Evolutionary conservation across 192 early-diverging fungal species (phyloP), one percentile per base, ranked within the genome.

Genomic region (Borealophlyctis nickersoniae): DNA sequence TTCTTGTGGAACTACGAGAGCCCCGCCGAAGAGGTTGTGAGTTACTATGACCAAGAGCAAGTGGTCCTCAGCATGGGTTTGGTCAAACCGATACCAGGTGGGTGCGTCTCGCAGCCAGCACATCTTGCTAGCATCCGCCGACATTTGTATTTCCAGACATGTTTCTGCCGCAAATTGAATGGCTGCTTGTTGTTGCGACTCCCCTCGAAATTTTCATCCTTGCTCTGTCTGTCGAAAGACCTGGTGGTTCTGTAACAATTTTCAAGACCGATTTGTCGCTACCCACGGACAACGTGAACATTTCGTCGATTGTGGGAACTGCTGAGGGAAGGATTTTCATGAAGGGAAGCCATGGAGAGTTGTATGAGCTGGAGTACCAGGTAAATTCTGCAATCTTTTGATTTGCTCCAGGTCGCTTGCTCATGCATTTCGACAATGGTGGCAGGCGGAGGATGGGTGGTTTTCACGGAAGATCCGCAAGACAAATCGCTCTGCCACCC

Each of bases 1-100:
- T 95, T 90, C 66, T 71, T 98, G 34, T 95, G 93, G 94, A 91
- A 98, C 72, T 96, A 92, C 71, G 81, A 86, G 39, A 84, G 90
- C 27, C 83, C 85, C 81, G 82, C 73, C 73, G 69, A 50, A 22
- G 13, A 36, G 35, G n/a, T 51, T 32, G 0, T 30, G 13, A 27
- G 22, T 27, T 92, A 87, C 63, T 89, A 92, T 59, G 93, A 94
- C 48, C 89, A 92, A 73, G 91, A 93, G 58, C 89, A 93, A 64
- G 78, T 94, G 53, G 95, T 98, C 65, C 83, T 90, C 24, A 88
- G 81, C 54, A 91, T 94, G 13, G 92, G 78, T 4, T 71, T 95
- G 30, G 92, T 92, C 1, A 83, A 78, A 53, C 91, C 96, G 11
- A 74, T 84, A 48, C 58, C 72, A 54, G 91, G 88, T 86, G 68